Base-by-base conservation (phyloP, 1,139 yeast genomes). In the Magnusiomyces ingens region DNA sequence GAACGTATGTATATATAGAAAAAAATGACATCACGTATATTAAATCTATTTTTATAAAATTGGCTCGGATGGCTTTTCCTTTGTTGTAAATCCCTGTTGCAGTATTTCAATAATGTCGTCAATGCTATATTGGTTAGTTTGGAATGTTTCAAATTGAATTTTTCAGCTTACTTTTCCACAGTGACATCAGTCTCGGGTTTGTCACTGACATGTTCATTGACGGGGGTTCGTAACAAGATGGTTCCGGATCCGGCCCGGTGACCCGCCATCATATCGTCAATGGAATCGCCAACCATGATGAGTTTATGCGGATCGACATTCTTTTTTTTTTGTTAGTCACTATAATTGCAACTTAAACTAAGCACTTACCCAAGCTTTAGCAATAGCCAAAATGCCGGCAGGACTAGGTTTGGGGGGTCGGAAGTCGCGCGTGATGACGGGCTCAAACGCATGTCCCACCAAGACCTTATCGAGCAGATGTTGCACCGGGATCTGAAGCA, bases 241-340 rank as follows among this genome's bases (percentile, higher is more conserved):
- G 85, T 76, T 2, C 75, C 71, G 48, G 79, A 76, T 0, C 87
- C 87, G 0, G 87, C 87, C 8, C 70, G 61, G 41, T 71, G 65
- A 1, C 85, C 88, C 17, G 85, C 79, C 48, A 62, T 67, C 81
- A 82, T 79, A 63, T 82, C 88, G 64, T 82, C 88, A 41, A 72
- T 67, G 0, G 86, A 81, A 62, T 82, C 88, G 18, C 88, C 88
- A 8, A 82, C 84, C 88, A 82, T 82, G n/a, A 81, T 63, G 32
- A 81, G 60, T 45, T 76, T 70, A 21, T 66, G 59, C 0, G 84
- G 77, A 1, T 65, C 60, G 8, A 76, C 65, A 36, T 47, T 48
- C 52, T 52, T 43, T 10, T 32, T 5, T 19, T 19, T 32, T 52
- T 51, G n/a, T 26, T 12, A 22, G 35, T 11, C 15, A 41, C n/a